A percentile compares a stretch with the other conserved stretches of the same genome.
Conservation (phyloP, 2,329 filamentous ascomycete genomes). For the Phialophora macrospora region DNA sequence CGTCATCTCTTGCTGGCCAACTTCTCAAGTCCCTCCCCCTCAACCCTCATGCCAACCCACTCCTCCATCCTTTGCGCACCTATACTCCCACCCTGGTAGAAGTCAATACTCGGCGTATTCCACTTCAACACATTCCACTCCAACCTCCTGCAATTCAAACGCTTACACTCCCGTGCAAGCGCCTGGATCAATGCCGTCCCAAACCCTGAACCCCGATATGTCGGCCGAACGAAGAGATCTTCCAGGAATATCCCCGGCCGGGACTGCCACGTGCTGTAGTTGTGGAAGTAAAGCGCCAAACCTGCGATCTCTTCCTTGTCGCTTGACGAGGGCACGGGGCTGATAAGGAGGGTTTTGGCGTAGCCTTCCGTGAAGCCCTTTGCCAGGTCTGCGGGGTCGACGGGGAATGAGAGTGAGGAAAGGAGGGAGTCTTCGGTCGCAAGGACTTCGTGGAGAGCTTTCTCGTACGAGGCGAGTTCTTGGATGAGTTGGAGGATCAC, state of each 20-base stretch:
- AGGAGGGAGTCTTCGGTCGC: conserved; percentile 76
- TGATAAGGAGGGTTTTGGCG: conserved; percentile 75
- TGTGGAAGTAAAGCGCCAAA: conserved; percentile 93
- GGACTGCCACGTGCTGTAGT: conserved; percentile 93
- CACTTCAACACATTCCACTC: conserved; percentile 93
- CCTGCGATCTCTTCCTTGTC: conserved; percentile 60
- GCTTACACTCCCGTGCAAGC: conserved; percentile 77
- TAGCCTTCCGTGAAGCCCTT: conserved; percentile 55
- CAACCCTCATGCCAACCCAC: conserved; percentile 58
- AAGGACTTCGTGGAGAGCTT: conserved; percentile 72
- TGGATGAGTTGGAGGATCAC: conserved; percentile 81
- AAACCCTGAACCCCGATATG: conserved; percentile 75
- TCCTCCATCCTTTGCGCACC: conserved; percentile 54
- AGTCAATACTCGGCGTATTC: conserved; percentile 88
- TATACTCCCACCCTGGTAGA: conserved; percentile 64
- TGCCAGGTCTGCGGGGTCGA: conserved; percentile 44
- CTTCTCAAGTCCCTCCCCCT: conserved; percentile 50
- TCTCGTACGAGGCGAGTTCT: conserved; percentile 87
- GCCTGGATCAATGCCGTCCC: conserved; percentile 75
- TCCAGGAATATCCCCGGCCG: conserved; percentile 89
- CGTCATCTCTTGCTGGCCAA: conserved; percentile 41
- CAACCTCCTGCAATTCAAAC: conserved; percentile 73
- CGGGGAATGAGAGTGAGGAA: conserved; percentile 77
- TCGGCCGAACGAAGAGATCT: conserved; percentile 80
- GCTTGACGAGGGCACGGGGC: conserved; percentile 48